Percentiles rank a stretch among this genome's conserved stretches.
These are phyloP conservation scores for Gliomastix tumulicola DNA, from an alignment of 2,329 filamentous ascomycete species.

Conservation along the genomic window DNA sequence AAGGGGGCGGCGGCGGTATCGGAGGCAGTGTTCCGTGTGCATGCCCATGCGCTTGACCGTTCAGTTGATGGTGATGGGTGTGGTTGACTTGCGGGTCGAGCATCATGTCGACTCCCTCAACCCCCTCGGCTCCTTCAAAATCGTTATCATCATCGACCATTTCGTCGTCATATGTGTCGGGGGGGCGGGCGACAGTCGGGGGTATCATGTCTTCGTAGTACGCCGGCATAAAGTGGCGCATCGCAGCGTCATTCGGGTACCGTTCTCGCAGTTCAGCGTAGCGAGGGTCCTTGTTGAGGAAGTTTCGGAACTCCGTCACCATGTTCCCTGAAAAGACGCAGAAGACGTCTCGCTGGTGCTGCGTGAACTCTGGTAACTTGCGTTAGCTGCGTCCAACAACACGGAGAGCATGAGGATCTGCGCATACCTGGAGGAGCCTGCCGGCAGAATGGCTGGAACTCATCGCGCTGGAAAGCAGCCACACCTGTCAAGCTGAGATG, in stretches of 20 bases:
- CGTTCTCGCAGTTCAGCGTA: slow-evolving; percentile 37
- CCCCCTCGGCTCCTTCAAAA: slow-evolving; percentile 30
- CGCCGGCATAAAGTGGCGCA: not conserved
- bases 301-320: slow-evolving; percentile 68
- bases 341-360: slow-evolving; percentile 91
- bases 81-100: slow-evolving; percentile 21
- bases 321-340: slow-evolving; percentile 93
- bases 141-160: slow-evolving; percentile 37
- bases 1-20: not conserved
- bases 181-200: not conserved
- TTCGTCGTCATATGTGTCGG: slow-evolving; percentile 32
- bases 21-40: not conserved
- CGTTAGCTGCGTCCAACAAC: too few species aligned
- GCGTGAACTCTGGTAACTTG: slow-evolving; percentile 84
- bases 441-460: slow-evolving; percentile 79
- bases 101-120: slow-evolving; percentile 30
- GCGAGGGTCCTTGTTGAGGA: slow-evolving; percentile 56
- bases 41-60: slow-evolving; percentile 1
- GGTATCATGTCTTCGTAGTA: not conserved
- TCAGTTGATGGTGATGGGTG: slow-evolving; percentile 8
- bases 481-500: slow-evolving; percentile 94
- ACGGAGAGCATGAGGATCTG: too few species aligned
- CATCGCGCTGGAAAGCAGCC: slow-evolving; percentile 78
- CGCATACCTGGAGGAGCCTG: slow-evolving; percentile 66
- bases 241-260: slow-evolving; percentile 6